Evolutionary conservation across 1,139 yeast genomes (phyloP), one percentile per base, ranked within the genome.

Genomic region (Kodamaea alishanica): DNA sequence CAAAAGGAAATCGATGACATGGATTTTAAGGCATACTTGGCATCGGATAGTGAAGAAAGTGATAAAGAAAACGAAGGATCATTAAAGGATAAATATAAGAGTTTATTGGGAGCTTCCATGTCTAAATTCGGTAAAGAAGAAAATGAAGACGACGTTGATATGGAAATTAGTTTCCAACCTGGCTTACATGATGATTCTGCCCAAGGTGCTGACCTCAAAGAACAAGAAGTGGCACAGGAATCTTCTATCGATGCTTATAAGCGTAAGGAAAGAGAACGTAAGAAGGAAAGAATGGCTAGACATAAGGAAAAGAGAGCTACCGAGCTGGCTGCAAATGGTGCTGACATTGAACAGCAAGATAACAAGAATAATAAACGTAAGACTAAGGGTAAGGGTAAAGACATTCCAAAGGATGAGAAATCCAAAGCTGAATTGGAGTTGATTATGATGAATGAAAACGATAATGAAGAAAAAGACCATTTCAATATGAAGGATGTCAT

Each of bases 131-230:
- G 53, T 23, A 59, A 52, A 25, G 56, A 58, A 30, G 45, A 22
- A 56, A 60, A 42, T 2, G 77, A 67, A 3, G 75, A 67, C 5
- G 96, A 84, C 36, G 83, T 87, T 10, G 97, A 90, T 55, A 84
- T 92, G 89, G 97, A 92, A 58, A 86, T 94, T 50, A 89, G 97
- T 0, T 94, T 94, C 61, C 88, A 90, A 30, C 97, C 98, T 2
- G 97, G 90, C 5, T 64, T 88, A 37, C 77, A 74, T 32, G 84
- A 72, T n/a, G 58, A 60, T 30, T 60, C 48, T 6, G 57, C 40
- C 9, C 41, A 42, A 50, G 24, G 57, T 55, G 55, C 37, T 57
- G 54, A 36, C 45, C 55, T 38, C 20, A 55, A 54, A 9, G 63
- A 51, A 3, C 68, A 64, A 34, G 68, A 56, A 11, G 70, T 65